phyloP scores from a whole-genome alignment of 2,329 filamentous ascomycete species.

The Fusarium sp. region DNA sequence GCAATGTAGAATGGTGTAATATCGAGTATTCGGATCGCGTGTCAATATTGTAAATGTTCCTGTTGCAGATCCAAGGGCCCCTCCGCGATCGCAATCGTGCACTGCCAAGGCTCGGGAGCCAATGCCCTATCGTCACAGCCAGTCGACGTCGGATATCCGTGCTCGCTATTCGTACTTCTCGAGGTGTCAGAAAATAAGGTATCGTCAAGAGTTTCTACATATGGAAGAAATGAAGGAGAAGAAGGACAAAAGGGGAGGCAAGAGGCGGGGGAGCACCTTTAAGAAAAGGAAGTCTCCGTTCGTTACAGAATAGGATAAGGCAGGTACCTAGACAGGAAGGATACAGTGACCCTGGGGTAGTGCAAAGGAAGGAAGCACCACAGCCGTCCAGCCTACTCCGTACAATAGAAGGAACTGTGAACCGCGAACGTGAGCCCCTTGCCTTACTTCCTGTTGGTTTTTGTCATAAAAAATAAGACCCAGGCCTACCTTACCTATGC shows the following conservation, averaged over 20 bases:
- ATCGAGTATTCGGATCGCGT: neutral
- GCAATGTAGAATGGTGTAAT: neutral
- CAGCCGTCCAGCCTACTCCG: neutral
- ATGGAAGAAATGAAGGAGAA: neutral
- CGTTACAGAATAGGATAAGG: conserved; percentile 5
- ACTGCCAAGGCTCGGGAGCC: conserved; percentile 40
- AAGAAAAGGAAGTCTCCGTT: conserved; percentile 29
- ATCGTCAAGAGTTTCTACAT: neutral
- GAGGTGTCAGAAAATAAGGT: neutral
- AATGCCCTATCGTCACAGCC: conserved; percentile 20
- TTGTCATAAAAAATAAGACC: conserved; percentile 24
- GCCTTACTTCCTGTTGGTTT: neutral
- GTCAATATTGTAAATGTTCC: neutral
- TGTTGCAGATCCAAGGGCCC: conserved; percentile 4
- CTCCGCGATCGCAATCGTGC: conserved; percentile 35
- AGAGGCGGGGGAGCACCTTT: conserved; percentile 31
- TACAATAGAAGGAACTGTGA: neutral
- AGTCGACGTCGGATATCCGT: conserved; percentile 17
- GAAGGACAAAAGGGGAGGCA: neutral
- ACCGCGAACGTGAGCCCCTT: conserved; percentile 9
- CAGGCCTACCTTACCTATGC: neutral
- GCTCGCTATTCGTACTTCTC: conserved; percentile 3
- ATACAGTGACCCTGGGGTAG: conserved; percentile 22
- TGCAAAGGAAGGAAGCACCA: conserved; percentile 9
- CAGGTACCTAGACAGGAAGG: neutral